Evolutionary conservation across 2,329 filamentous ascomycete genomes (phyloP), one percentile per base, ranked within the genome.

Genomic region (Fusarium algeriense): DNA sequence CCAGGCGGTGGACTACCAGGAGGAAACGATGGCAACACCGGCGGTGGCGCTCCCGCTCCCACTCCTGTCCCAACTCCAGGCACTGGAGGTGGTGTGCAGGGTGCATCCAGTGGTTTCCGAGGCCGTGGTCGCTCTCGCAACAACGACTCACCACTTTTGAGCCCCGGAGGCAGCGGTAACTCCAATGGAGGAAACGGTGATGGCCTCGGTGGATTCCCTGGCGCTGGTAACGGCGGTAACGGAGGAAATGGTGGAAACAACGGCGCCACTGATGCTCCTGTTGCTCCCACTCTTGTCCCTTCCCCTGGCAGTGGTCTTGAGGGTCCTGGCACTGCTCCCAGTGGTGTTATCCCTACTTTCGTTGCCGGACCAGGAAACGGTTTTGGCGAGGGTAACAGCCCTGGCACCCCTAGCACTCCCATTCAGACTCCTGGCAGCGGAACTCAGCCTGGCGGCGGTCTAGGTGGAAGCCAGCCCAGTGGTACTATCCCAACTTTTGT

Each of bases 311-410:
- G 56, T 48, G 67, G 67, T 8, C 34, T 68, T 23, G 41, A 52
- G 6, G 65, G 65, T 15, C 64, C 65, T 43, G 65, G 64, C 26
- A 68, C 65, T 48, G 55, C 60, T 34, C 64, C 59, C 3, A 35
- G 46, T 32, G 49, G 44, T 7, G 30, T 57, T 13, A 44, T 67
- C 13, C 66, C 66, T 43, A 67, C 66, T 10, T 66, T 60, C 37
- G 66, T 60, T 60, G 65, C 65, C 34, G 57, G 56, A 20, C 64
- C 64, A 12, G 64, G 64, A 20, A 44, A 68, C 30, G 64, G 64
- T 13, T 68, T 67, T 11, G 62, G 62, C n/a, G 30, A 50, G 2
- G 64, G 41, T 2, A 38, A 55, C 19, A 50, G 17, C 17, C 30
- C 64, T 35, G 7, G 54, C 19, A 59, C 28, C 10, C 53, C 53